Percentiles rank a stretch among this genome's conserved stretches.
Evolutionary conservation across 371 early-diverging fungal species (phyloP).

Genomic region (Gilbertella persicaria): DNA sequence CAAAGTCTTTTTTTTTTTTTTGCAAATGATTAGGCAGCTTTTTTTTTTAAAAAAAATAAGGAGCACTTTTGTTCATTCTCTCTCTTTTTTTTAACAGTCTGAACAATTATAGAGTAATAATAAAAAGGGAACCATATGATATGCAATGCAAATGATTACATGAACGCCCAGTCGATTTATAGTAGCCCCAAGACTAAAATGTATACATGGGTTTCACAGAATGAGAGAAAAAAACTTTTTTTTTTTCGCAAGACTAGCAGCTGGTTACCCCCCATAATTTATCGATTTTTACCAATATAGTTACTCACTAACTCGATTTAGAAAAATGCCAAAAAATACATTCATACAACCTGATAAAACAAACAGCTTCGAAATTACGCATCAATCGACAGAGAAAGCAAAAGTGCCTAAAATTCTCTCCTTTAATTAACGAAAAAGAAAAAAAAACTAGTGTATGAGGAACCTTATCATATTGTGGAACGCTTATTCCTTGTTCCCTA

Average conservation of each 20-base stretch:
- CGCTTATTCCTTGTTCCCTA: not conserved
- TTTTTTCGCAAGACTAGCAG: not conserved
- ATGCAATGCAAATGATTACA: too few relatives aligned
- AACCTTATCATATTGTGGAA: not conserved
- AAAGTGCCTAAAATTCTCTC: not conserved
- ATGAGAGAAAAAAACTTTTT: not conserved
- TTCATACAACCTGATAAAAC: not conserved
- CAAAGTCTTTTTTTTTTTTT: not conserved
- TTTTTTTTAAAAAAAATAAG: not conserved
- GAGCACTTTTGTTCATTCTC: too few relatives aligned
- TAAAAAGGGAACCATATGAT: too few relatives aligned
- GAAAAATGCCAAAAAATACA: not conserved
- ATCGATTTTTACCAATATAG: not conserved
- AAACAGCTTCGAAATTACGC: not conserved
- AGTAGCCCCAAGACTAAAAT: too few relatives aligned
- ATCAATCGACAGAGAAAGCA: too few relatives aligned
- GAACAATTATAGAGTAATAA: too few relatives aligned
- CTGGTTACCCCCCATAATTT: not conserved
- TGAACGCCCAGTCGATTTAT: too few relatives aligned
- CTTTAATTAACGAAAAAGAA: not conserved
- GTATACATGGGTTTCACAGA: not conserved
- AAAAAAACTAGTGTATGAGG: not conserved
- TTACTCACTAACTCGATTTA: not conserved
- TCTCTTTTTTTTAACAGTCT: too few relatives aligned
- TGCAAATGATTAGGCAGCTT: not conserved